Conservation (phyloP, 805 yeast species). For the Jamesozyma piceae region DNA sequence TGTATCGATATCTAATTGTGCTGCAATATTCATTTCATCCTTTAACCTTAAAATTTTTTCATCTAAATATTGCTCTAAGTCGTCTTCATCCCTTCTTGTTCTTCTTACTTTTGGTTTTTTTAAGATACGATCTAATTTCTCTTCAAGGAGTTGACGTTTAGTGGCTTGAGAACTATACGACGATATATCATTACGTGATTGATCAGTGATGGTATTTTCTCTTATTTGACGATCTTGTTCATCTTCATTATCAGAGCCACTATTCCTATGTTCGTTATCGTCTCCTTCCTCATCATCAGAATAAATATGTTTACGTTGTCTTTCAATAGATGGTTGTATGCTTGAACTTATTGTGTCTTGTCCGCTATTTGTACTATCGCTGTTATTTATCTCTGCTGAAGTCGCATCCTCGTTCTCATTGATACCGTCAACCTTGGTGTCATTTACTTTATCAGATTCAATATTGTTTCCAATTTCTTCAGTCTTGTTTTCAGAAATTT, state of each 20-base stretch:
- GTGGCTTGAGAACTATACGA: conserved; percentile 23
- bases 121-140: conserved; percentile 65
- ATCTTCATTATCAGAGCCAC: conserved; percentile 18
- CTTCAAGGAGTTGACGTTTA: conserved; percentile 72
- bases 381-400: not conserved
- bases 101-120: conserved; percentile 55
- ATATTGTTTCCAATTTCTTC: not conserved
- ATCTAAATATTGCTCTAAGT: conserved; percentile 90
- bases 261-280: conserved; percentile 7
- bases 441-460: not conserved
- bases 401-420: not conserved
- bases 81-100: conserved; percentile 76
- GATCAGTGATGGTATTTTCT: not conserved
- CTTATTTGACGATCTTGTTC: conserved; percentile 11
- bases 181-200: conserved; percentile 4
- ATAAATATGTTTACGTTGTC: conserved; percentile 24
- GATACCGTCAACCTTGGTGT: not conserved
- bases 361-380: not conserved
- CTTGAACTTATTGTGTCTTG: conserved; percentile 3
- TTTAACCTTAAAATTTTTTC: conserved; percentile 75
- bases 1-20: conserved; percentile 58
- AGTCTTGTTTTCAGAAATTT: not conserved
- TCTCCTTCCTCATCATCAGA: conserved; percentile 17
- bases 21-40: conserved; percentile 83
- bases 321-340: conserved; percentile 7